Percentiles rank a stretch among this genome's conserved stretches.
phyloP scores from a whole-genome alignment of 2,329 filamentous ascomycete species.

The Nectriaceae sp. region DNA sequence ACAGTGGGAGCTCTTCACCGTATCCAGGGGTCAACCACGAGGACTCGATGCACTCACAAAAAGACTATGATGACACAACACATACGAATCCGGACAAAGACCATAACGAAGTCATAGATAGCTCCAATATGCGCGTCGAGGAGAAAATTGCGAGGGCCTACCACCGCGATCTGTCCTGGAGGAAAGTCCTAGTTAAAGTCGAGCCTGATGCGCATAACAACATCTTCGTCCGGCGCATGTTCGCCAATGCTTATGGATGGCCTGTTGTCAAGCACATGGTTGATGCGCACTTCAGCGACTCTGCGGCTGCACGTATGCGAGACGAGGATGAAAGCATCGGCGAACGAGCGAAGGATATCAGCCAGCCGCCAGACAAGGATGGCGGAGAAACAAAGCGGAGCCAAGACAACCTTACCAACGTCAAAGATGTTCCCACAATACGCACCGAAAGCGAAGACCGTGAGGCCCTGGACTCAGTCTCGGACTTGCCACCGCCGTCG shows the following conservation, averaged over 20 bases:
- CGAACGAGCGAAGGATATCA: constrained; percentile 68
- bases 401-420: constrained; percentile 15
- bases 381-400: constrained; percentile 63
- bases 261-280: constrained; percentile 94
- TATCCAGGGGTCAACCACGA: constrained; percentile 39
- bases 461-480: constrained; percentile 46
- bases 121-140: constrained; percentile 81
- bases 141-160: constrained; percentile 98
- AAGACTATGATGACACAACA: constrained; percentile 54
- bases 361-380: constrained; percentile 58
- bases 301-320: constrained; percentile 57
- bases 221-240: constrained; percentile 94
- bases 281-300: constrained; percentile 89
- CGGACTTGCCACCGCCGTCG: constrained; percentile 42
- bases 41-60: constrained; percentile 45
- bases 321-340: constrained; percentile 67
- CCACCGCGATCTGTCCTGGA: constrained; percentile 88
- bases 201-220: constrained; percentile 99
- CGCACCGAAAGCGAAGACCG: constrained; percentile 32
- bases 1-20: constrained; percentile 37
- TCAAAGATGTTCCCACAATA: constrained; percentile 4
- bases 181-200: constrained; percentile 92
- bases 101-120: constrained; percentile 48
- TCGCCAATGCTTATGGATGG: constrained; percentile 97
- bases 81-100: constrained; percentile 49